Percentiles rank a stretch among this genome's conserved stretches.
Evolutionary conservation across 306 rosid genomes (phyloP).

Genomic region (Quercus cerris): DNA sequence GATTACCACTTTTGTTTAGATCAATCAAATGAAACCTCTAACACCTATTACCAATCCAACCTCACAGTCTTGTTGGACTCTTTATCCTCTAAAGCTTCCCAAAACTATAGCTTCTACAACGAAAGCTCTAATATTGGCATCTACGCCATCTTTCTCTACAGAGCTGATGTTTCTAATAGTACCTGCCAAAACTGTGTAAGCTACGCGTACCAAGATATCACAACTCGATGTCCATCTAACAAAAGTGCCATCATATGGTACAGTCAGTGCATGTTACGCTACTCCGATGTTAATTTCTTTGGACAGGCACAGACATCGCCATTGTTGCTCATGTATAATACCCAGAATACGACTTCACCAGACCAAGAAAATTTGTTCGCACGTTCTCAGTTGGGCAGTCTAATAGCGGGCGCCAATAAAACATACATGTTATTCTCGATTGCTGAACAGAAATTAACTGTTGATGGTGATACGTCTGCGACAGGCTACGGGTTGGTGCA

Average conservation of each 20-base stretch:
- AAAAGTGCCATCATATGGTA: no score
- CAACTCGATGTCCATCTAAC: no score
- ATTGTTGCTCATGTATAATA: not conserved
- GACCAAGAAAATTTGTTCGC: no score
- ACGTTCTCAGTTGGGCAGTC: no score
- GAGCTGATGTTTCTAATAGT: not conserved
- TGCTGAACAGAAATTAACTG: no score
- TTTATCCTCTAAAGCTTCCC: not conserved
- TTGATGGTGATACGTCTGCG: not conserved
- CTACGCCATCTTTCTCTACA: not conserved
- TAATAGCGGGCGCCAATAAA: no score
- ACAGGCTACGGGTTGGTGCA: constrained; percentile 30
- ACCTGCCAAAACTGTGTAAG: not conserved
- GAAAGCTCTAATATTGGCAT: not conserved
- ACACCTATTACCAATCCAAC: not conserved
- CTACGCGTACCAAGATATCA: not conserved
- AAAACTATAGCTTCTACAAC: not conserved
- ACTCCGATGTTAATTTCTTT: constrained; percentile 2
- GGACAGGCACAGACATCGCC: not conserved
- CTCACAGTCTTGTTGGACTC: not conserved
- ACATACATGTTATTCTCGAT: no score
- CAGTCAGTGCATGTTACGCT: constrained; percentile 13
- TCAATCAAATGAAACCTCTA: not conserved
- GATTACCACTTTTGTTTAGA: not conserved
- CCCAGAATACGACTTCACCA: no score